Evolutionary conservation across 2,329 filamentous ascomycete species (phyloP), one percentile per base, ranked within the genome.

Genomic region (Truncatella angustata): DNA sequence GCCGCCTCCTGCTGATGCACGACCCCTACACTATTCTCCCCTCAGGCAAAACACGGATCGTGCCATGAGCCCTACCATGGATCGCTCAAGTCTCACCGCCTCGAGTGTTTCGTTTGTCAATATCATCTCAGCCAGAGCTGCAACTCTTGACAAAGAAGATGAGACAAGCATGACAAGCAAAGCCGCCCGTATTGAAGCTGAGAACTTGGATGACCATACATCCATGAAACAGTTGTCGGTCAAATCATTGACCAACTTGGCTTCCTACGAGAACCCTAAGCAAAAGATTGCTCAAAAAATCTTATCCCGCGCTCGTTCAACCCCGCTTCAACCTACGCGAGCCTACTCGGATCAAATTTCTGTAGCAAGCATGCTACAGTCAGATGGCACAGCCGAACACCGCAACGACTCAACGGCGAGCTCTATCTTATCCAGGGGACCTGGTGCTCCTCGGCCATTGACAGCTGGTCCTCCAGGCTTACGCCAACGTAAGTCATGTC

Each of bases 391-490:
- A 52, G 45, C 56, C 40, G 60, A 60, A 23, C 50, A 45, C 20
- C 20, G 20, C 12, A 47, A 35, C 20, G 34, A 18, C 16, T 35
- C 30, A 5, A 50, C 24, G 11, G 50, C 43, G n/a, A 32, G 23
- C 35, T 45, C 53, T 5, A 50, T 60, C 14, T 55, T 69, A 16
- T 60, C 68, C 3, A 64, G 60, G 23, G 67, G 67, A 1, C 65
- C 69, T 1, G 77, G 76, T 5, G 71, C 70, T 16, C 79, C 78
- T n/a, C 70, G 66, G 20, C 79, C 79, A 9, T 60, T 82, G 56
- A 81, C 76, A 18, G 79, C 79, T 24, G 79, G 79, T 2, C 79
- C 79, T 37, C 79, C 79, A 11, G 79, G 79, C 18, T 75, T 77
- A 54, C 74, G 79, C 37, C 76, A 78, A 51, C 74, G 74, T 57